Evolutionary conservation across 176 grass and related monocot species (phyloP), one percentile per base, ranked within the genome.

Genomic region (Elymus sibiricus): DNA sequence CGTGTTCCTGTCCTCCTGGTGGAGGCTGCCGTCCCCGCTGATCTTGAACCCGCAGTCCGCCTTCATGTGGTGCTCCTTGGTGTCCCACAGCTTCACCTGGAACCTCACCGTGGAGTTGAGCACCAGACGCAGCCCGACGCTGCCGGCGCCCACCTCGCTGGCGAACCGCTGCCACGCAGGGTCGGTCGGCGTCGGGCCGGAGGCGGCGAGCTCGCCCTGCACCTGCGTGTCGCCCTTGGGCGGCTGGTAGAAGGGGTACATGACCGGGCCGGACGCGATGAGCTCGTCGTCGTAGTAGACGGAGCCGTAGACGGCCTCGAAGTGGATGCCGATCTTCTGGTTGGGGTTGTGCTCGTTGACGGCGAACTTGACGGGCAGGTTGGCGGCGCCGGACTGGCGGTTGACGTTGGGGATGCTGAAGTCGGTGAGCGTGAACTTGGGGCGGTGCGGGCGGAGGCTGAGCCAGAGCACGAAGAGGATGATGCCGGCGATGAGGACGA

Each of bases 401-500:
- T 77, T 83, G 65, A 89, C 21, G 49, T 39, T 86, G 2, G 88
- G 74, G 11, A 84, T 84, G 58, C 88, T 70, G 82, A 98, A 95
- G 35, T 90, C 81, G n/a, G 6, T 0, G 35, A 95, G 88, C 69
- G 60, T 53, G 84, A 98, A 95, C 40, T 22, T 79, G 17, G 96
- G 96, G 4, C 84, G 85, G 81, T 98, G 96, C 26, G 96, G 96
- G 0, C 96, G 89, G 64, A 98, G 91, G 91, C 93, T 98, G 58
- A 98, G 90, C 96, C 96, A 98, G 46, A 91, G 90, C 67, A 95
- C 46, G 90, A 98, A 95, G 24, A 98, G 1, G 74, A 98, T 89
- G 56, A 95, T 21, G 64, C 88, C 93, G 55, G 47, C 64, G 75
- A 91, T 1, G 65, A 98, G 64, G 31, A 98, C 4, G n/a, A 98